Evolutionary conservation across 805 yeast genomes (phyloP), one percentile per base, ranked within the genome.

Genomic region (Zygotorulaspora danielsina): DNA sequence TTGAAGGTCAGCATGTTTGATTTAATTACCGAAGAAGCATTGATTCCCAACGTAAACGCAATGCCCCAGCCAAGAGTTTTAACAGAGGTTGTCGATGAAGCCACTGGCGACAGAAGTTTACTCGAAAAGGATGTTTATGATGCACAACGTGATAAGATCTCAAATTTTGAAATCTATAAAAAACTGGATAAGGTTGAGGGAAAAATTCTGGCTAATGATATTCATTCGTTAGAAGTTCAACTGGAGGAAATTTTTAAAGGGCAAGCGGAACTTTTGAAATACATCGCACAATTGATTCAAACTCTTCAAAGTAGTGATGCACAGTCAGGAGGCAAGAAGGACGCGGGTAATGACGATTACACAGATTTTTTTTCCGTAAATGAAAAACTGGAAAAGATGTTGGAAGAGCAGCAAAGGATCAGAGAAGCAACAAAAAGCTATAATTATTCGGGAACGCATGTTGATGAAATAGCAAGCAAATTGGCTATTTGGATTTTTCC

Each of bases 1-100:
- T 65, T 84, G 48, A 72, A 73, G 54, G 59, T 84, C 50, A 71
- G 75, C 29, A 69, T 75, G 2, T 83, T 73, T 63, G 69, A 72
- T 35, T 67, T 69, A 24, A 67, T 82, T 17, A 65, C 76, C 4
- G 69, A 68, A 38, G 81, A 77, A 49, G 75, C 81, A 2, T 59
- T 70, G 32, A 79, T 77, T 39, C 81, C 78, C 45, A 79, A 78
- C 49, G 79, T 75, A 1, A 65, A 61, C 17, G 46, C 65, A 11
- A 70, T 71, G 51, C 57, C 55, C 2, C 73, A 71, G 45, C 73
- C 78, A 20, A 70, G 68, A 39, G 66, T 75, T 10, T 54, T 69
- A 13, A 64, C 71, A 9, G 65, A 73, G 49, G 61, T 64, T 31
- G 59, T 66, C 6, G 60, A 66, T 27, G 41, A 61, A 18, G 61